Conservation (phyloP, 73 alveolate species). For the Uronychia binucleata region DNA sequence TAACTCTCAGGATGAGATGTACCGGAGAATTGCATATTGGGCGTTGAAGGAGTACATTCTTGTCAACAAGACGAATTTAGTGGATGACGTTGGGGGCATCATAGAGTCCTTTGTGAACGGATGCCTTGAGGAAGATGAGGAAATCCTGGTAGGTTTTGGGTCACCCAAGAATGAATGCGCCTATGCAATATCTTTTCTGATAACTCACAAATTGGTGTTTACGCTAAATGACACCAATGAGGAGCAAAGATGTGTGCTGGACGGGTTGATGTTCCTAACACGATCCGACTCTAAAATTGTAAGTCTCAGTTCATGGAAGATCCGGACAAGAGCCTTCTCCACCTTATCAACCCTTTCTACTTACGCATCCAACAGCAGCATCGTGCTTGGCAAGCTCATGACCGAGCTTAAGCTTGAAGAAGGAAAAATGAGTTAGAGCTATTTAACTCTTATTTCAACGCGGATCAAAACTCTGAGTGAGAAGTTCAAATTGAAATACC, state of each 20-base stretch:
- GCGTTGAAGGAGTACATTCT: conserved; percentile 65
- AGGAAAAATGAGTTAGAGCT: conserved; percentile 32
- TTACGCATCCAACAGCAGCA: conserved; percentile 40
- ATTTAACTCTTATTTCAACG: conserved; percentile 27
- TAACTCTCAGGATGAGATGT: conserved; percentile 13
- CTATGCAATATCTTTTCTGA: conserved; percentile 51
- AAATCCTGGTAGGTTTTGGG: conserved; percentile 23
- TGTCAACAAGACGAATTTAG: conserved; percentile 25
- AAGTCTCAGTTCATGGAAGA: neutral
- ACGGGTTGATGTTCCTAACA: conserved; percentile 65
- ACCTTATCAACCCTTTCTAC: conserved; percentile 59
- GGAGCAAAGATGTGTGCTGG: conserved; percentile 31
- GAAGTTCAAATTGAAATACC: conserved; percentile 11
- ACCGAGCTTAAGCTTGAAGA: conserved; percentile 41
- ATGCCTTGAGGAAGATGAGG: conserved; percentile 32
- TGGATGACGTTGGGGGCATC: conserved; percentile 43
- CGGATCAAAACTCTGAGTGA: conserved; percentile 10
- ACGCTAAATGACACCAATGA: conserved; percentile 26
- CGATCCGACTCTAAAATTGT: conserved; percentile 41
- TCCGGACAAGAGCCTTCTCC: conserved; percentile 63
- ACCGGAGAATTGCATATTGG: conserved; percentile 53
- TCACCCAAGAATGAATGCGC: conserved; percentile 55
- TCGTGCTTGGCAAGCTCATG: conserved; percentile 30
- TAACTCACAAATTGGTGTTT: conserved; percentile 64
- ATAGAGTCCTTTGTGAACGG: conserved; percentile 59